Percentiles rank a stretch among this genome's conserved stretches.
These are phyloP conservation scores for Lonicera japonica DNA, from an alignment of 129 eudicot species.

Conservation along the genomic window DNA sequence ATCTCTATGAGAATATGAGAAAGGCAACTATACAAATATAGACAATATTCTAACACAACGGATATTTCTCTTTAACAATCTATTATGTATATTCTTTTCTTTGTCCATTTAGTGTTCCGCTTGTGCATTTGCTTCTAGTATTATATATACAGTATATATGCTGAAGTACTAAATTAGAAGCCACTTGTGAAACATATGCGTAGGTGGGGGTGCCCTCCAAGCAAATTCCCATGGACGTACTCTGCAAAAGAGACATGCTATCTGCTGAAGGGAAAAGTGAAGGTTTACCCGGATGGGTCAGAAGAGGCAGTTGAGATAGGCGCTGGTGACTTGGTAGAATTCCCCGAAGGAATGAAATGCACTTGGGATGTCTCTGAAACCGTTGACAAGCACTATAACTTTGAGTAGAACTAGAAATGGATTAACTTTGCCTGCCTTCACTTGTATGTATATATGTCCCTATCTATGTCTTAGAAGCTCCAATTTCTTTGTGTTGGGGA, in stretches of 20 bases:
- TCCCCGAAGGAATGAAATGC: slow-evolving; percentile 92
- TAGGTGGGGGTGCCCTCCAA: slow-evolving; percentile 99
- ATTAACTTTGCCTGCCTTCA: neutral
- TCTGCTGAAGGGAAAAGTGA: slow-evolving; percentile 84
- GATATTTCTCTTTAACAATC: too few relatives aligned
- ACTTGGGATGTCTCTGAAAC: slow-evolving; percentile 95
- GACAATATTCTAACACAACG: too few relatives aligned
- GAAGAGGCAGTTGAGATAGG: slow-evolving; percentile 77
- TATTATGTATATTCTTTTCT: neutral
- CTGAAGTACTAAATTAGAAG: too few relatives aligned
- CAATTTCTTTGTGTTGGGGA: neutral
- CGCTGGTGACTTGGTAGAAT: slow-evolving; percentile 85
- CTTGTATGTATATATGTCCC: neutral
- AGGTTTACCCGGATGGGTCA: slow-evolving; percentile 83
- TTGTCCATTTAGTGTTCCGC: neutral
- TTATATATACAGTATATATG: too few relatives aligned
- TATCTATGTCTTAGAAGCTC: neutral
- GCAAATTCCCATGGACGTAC: slow-evolving; percentile 98
- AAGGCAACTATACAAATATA: too few relatives aligned
- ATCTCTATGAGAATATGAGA: too few relatives aligned
- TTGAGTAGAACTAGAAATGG: slow-evolving; percentile 32
- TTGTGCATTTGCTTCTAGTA: slow-evolving; percentile 1
- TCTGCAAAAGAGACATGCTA: slow-evolving; percentile 73
- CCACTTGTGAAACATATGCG: slow-evolving; percentile 3
- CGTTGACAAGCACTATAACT: slow-evolving; percentile 86